Conservation (phyloP, 192 early-diverging fungal genomes). For the Coemansia javaensis region DNA sequence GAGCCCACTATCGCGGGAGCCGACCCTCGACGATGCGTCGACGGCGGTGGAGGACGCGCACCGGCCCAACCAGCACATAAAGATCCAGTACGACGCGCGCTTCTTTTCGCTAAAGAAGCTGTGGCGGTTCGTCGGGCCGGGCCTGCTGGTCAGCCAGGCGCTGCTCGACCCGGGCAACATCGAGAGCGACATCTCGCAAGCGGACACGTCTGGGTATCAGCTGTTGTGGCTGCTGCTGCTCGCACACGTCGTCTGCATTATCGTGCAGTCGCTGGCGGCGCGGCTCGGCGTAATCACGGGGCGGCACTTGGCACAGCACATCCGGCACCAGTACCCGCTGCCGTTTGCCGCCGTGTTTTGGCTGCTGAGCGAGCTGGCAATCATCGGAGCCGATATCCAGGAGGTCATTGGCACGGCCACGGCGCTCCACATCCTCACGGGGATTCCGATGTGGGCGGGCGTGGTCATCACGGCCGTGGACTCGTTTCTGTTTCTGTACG, state of each 20-base stretch:
- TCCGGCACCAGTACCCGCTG: slow-evolving; percentile 49
- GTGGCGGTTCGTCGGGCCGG: slow-evolving; percentile 61
- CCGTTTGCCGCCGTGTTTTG: slow-evolving; percentile 51
- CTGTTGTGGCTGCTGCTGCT: slow-evolving; percentile 64
- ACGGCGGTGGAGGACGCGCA: slow-evolving; percentile 34
- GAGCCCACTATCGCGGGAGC: not conserved
- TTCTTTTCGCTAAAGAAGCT: slow-evolving; percentile 58
- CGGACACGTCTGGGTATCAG: slow-evolving; percentile 58
- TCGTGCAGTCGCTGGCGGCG: slow-evolving; percentile 60
- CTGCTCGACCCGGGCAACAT: slow-evolving; percentile 69
- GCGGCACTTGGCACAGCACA: slow-evolving; percentile 60
- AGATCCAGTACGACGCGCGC: slow-evolving; percentile 27
- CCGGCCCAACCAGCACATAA: slow-evolving; percentile 25
- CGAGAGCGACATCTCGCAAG: slow-evolving; percentile 67
- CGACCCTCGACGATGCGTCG: slow-evolving; percentile 22
- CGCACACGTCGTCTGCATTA: slow-evolving; percentile 58
- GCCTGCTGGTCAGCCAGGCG: slow-evolving; percentile 57
- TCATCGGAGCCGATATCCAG: slow-evolving; percentile 69
- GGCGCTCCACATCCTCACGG: slow-evolving; percentile 74
- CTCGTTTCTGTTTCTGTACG: slow-evolving; percentile 71
- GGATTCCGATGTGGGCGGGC: slow-evolving; percentile 66
- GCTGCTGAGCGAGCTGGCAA: slow-evolving; percentile 61
- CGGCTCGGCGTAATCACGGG: slow-evolving; percentile 64
- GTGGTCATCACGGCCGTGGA: slow-evolving; percentile 79
- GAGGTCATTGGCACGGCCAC: slow-evolving; percentile 89